Base-by-base conservation (phyloP, 2,329 filamentous ascomycete species). In the Aspergillus melleus region DNA sequence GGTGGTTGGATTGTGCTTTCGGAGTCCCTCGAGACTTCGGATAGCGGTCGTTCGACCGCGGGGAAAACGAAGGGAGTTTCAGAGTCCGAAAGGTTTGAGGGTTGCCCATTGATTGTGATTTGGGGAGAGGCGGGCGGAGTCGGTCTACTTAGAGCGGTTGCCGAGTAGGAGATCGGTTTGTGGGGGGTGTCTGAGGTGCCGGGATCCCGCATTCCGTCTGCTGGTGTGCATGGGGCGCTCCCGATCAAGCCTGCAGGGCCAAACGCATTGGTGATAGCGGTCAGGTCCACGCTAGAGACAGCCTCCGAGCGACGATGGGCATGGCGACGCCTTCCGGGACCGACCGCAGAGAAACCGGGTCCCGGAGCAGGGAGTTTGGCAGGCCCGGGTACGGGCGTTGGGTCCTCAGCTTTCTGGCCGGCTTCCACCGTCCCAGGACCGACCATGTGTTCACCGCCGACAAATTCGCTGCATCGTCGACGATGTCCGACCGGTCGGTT, bases 391-490 rank as follows among this genome's bases (percentile, higher is more conserved):
- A 62, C 57, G 2, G 65, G 57, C 29, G 62, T 58, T 54, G 44
- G 16, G 22, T 47, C 44, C 44, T 71, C 70, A 54, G 59, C 67
- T 39, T 62, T 65, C 50, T 70, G 67, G 11, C 55, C 65, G 12
- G 81, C 83, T 56, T 88, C 91, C 11, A 87, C 89, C 29, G 89
- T 88, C 68, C 88, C 75, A 67, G 86, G 80, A 65, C 84, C 77
- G 70, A 69, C 80, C 78, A 68, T 75, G 64, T 68, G 79, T 59
- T 77, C 75, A 8, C 90, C 90, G 42, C 91, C 91, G 51, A 96
- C 90, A 69, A 96, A 92, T 73, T 96, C 92, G 72, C 92, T 96
- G 29, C 88, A 90, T 56, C 90, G 90, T 69, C 93, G 86, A 68
- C 88, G 84, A 71, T 92, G 90, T 22, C 88, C 87, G 32, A 79